Percentiles rank a stretch among this genome's conserved stretches.
phyloP scores from a whole-genome alignment of 805 yeast genomes.

The Osmozyma mogii region DNA sequence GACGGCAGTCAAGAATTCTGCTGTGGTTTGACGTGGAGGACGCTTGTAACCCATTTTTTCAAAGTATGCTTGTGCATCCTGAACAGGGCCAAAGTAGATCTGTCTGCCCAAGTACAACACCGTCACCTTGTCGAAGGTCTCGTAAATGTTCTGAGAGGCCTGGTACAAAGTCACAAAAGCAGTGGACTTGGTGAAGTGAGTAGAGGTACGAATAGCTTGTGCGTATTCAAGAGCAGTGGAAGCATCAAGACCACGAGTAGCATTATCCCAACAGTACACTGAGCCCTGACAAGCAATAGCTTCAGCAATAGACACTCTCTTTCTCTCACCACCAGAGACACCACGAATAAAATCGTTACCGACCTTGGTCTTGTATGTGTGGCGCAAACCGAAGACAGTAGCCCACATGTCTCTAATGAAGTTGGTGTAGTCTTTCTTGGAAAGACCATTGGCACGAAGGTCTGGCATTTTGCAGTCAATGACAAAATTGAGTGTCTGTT shows the following conservation, averaged over 20 bases:
- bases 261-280: slow-evolving; percentile 27
- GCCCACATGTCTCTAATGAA: slow-evolving; percentile 19
- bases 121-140: slow-evolving; percentile 24
- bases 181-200: slow-evolving; percentile 12
- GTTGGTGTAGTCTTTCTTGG: slow-evolving; percentile 40
- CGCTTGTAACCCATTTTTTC: slow-evolving; percentile 57
- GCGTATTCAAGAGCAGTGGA: slow-evolving; percentile 27
- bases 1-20: slow-evolving; percentile 63
- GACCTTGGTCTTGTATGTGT: slow-evolving; percentile 22
- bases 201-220: slow-evolving; percentile 20
- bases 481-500: slow-evolving; percentile 66
- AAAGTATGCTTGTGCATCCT: slow-evolving; percentile 49
- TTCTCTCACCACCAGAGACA: slow-evolving; percentile 35
- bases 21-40: slow-evolving; percentile 60
- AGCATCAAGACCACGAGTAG: slow-evolving; percentile 27
- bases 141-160: slow-evolving; percentile 23
- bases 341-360: slow-evolving; percentile 35
- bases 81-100: slow-evolving; percentile 56
- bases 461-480: slow-evolving; percentile 62
- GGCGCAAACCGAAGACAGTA: slow-evolving; percentile 25
- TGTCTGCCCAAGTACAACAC: slow-evolving; percentile 34
- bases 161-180: slow-evolving; percentile 17
- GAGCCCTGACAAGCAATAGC: slow-evolving; percentile 13
- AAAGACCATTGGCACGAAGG: slow-evolving; percentile 38
- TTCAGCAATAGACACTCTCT: slow-evolving; percentile 23